phyloP scores from a whole-genome alignment of 306 rosid genomes.

The Lablab purpureus region DNA sequence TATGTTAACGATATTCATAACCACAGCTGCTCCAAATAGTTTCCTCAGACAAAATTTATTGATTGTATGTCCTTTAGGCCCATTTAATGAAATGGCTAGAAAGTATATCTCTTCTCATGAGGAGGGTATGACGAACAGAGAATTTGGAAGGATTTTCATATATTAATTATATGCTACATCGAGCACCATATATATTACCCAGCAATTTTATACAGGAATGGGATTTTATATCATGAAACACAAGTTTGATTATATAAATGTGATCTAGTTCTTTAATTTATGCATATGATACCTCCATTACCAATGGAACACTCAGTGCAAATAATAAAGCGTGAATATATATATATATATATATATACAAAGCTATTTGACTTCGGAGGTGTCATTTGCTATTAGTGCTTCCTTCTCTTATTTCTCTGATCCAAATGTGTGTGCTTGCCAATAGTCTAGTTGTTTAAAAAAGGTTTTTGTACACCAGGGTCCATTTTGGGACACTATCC shows the following conservation, averaged over 20 bases:
- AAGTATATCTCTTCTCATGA: background rate
- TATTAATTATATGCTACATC: background rate
- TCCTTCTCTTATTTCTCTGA: constrained; percentile 47
- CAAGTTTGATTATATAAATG: background rate
- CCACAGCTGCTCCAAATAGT: constrained; percentile 48
- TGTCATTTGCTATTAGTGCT: background rate
- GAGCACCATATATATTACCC: background rate
- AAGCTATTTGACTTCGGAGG: too few relatives aligned
- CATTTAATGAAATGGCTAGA: background rate
- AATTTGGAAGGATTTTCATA: background rate
- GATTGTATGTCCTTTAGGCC: background rate
- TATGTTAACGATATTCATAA: constrained; percentile 56
- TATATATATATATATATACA: too few relatives aligned
- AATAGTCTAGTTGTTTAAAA: constrained; percentile 37
- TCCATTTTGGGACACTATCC: constrained; percentile 65
- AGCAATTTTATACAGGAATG: background rate
- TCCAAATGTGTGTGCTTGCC: constrained; percentile 64
- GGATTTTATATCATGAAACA: background rate
- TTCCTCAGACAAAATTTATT: constrained; percentile 41
- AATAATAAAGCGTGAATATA: background rate
- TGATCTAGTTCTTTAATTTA: background rate
- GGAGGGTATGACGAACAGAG: background rate
- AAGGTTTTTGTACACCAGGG: background rate
- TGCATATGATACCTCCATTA: background rate
- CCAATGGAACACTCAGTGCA: background rate